Percentiles rank a stretch among this genome's conserved stretches.
Conservation (phyloP, 768 basidiomycete species). For the Tylopilus sp. region DNA sequence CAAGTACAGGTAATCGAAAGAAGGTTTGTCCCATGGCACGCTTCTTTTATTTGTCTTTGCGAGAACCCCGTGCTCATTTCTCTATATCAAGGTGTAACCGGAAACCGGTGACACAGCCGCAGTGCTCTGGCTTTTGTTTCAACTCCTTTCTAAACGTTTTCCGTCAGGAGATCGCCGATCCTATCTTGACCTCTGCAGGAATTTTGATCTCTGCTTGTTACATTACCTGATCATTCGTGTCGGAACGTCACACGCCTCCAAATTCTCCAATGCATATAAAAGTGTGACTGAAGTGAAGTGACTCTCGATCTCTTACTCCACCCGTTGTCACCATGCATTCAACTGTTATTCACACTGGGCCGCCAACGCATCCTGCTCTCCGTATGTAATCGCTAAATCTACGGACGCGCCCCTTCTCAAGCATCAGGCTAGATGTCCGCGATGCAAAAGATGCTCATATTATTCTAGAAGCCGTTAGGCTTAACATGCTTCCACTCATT, state of each 20-base stretch:
- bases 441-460: slow-evolving; percentile 79
- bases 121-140: slow-evolving; percentile 14
- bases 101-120: slow-evolving; percentile 6
- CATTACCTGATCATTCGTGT: slow-evolving; percentile 18
- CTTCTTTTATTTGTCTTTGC: slow-evolving; percentile 26
- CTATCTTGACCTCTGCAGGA: slow-evolving; percentile 15
- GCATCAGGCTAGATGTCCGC: slow-evolving; percentile 53
- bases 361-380: slow-evolving; percentile 30
- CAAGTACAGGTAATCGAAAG: slow-evolving; percentile 13
- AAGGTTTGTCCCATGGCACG: slow-evolving; percentile 33
- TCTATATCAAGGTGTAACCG: slow-evolving; percentile 22
- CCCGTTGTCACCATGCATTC: slow-evolving; percentile 14
- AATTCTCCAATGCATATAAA: slow-evolving; percentile 25
- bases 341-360: slow-evolving; percentile 19
- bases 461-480: slow-evolving; percentile 72
- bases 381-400: slow-evolving; percentile 20
- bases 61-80: slow-evolving; percentile 21
- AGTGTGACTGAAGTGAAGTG: background rate
- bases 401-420: background rate
- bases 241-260: slow-evolving; percentile 14
- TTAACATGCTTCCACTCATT: slow-evolving; percentile 66
- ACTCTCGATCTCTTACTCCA: slow-evolving; percentile 4
- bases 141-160: slow-evolving; percentile 13
- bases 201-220: slow-evolving; percentile 9
- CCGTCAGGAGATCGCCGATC: slow-evolving; percentile 21